Base-by-base conservation (phyloP, 2,329 filamentous ascomycete species). In the Aspergillus sojae region DNA sequence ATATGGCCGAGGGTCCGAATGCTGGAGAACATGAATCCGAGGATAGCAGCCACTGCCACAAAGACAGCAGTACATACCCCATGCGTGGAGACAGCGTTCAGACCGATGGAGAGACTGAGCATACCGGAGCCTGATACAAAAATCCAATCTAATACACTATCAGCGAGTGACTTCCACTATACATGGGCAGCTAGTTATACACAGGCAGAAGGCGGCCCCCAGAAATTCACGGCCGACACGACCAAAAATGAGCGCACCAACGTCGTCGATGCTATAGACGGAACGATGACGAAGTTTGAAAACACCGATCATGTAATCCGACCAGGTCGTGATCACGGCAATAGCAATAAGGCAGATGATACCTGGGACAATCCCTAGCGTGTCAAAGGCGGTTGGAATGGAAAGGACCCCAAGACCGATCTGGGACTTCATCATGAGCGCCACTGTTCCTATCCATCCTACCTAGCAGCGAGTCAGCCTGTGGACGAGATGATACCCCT, bases 181-280 rank as follows among this genome's bases (percentile, higher is more conserved):
- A 52, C 14, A 19, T 30, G 26, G 32, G 52, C 36, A 43, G 39
- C 1, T 16, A 5, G 16, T 26, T 26, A 23, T 62, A 69, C 70
- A 71, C 5, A 71, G 60, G 21, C 64, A 65, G 21, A 70, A 70
- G 1, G 57, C 63, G 12, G 14, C 21, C 1, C 65, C 65, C 26
- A 87, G 77, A 14, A 86, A 66, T 65, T 85, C 84, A 30, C 82
- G 79, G 0, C 85, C 85, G 5, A 83, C 61, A 0, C 79, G 81
- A 3, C 85, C 85, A 59, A 86, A 86, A 26, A 88, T 77, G 60
- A 86, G 81, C 45, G 75, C 74, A 12, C 84, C 84, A 0, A 82
- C 84, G 63, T 87, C 85, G 57, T 85, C 85, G 76, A 87, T 86
- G 43, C 82, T 83, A 68, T 87, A 86, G 5, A 87, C 84, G 62